Evolutionary conservation across 345 rosid genomes (phyloP).

Genomic region (Crucihimalaya himalaica): DNA sequence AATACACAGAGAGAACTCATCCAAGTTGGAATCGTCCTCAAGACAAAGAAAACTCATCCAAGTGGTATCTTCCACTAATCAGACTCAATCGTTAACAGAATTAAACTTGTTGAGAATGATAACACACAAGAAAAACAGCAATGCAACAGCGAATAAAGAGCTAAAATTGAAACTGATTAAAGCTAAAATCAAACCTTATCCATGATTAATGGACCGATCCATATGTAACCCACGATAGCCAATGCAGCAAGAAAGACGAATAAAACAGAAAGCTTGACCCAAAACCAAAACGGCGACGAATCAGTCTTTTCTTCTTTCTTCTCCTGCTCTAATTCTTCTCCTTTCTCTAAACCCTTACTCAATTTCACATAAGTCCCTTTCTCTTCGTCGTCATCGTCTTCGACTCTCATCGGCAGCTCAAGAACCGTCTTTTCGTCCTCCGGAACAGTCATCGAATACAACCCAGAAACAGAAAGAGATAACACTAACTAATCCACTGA

Average conservation of each 20-base stretch:
- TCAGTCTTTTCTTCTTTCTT: background rate
- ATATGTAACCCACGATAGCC: constrained; percentile 63
- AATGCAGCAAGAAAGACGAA: constrained; percentile 51
- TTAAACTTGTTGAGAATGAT: background rate
- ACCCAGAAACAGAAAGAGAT: constrained; percentile 2
- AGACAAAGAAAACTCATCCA: too few relatives aligned
- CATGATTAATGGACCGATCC: constrained; percentile 90
- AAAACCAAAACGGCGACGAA: constrained; percentile 55
- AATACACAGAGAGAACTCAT: too few relatives aligned
- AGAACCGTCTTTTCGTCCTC: constrained; percentile 52
- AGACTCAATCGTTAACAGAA: background rate
- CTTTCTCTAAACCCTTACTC: constrained; percentile 40
- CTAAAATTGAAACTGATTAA: background rate
- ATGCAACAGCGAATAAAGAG: background rate
- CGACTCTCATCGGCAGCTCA: constrained; percentile 51
- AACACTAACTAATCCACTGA: constrained; percentile 11
- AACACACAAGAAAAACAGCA: constrained; percentile 10
- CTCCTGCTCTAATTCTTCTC: constrained; percentile 33
- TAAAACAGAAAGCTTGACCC: constrained; percentile 63
- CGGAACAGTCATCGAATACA: constrained; percentile 47
- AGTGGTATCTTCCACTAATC: too few relatives aligned
- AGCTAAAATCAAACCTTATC: constrained; percentile 59
- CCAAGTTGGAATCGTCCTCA: too few relatives aligned
- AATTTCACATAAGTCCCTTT: constrained; percentile 51
- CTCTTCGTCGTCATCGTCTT: constrained; percentile 12